Evolutionary conservation across 2,329 filamentous ascomycete genomes (phyloP), one percentile per base, ranked within the genome.

Genomic region (Epichloe uncinata): DNA sequence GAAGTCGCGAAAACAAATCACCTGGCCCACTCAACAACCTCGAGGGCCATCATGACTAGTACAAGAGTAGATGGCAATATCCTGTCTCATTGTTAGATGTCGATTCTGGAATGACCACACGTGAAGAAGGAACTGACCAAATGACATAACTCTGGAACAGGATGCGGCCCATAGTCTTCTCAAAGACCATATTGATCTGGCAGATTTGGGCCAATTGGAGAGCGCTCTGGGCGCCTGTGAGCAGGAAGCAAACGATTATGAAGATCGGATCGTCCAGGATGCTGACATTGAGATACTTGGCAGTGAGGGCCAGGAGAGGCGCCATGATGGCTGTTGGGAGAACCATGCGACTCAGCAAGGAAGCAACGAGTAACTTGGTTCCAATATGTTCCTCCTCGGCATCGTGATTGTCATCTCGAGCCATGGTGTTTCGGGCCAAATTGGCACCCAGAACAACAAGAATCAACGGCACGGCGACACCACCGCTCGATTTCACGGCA

Each of bases 181-280:
- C 91, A 66, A 88, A 98, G 9, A 98, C 93, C 55, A 85, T 85
- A 68, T 98, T 98, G 70, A 97, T 86, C 74, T 97, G 93, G 70
- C 93, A 98, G 53, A 98, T 98, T 70, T 98, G 93, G 6, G 93
- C 91, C 61, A 98, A 72, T 69, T 98, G 93, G 55, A 98, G 74
- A 26, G 93, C 93, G 55, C 85, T 94, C 5, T 93, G 93, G 3
- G 93, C 93, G 36, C 93, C 93, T 0, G 88, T 91, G 57, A 98
- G 84, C 56, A 98, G 74, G 76, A 97, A 98, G 69, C 90, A 96
- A 36, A 98, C 93, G 57, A 98, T 87, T 57, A 98, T 83, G 66
- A 98, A 98, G 60, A 98, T 98, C 9, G 93, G 93, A 63, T 98
- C 93, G 63, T 94, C 93, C 35, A 98, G 73, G 58, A 98, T 97